Base-by-base conservation (phyloP, 225 moss, liverwort and hornwort species). In the Pleurozium schreberi region DNA sequence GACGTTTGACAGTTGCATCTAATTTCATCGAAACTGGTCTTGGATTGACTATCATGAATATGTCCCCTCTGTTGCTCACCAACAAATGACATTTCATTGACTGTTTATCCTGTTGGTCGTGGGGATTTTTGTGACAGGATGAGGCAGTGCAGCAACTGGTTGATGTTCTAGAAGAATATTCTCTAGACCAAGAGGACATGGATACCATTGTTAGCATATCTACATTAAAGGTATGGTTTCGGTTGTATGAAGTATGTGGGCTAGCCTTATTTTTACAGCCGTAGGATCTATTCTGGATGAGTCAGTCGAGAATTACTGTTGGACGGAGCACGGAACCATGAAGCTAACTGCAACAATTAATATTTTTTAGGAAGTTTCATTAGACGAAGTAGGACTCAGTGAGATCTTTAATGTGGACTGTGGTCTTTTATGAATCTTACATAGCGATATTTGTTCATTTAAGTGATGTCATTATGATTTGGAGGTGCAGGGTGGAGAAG, bases 151-250 rank as follows among this genome's bases (percentile, higher is more conserved):
- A 94, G 77, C 90, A 95, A 90, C 97, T 99, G 75, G 95, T 96
- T 17, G 92, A 93, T 57, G 57, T 95, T 64, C 95, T 99, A 86
- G 95, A 96, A 61, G 93, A 96, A 75, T 99, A 99, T 91, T 97
- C 97, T 75, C 91, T 97, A 43, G 96, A 95, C 31, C 99, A 99
- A 90, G 96, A 96, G 57, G 97, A 99, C 77, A 95, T 96, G 89
- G 96, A 99, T 50, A 94, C 95, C 14, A 92, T 99, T 85, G 93
- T 97, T 82, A 88, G 91, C 81, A 91, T 99, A 49, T 94, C 97
- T 83, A 93, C 95, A 68, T 94, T 99, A 67, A 94, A 96, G 95
- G 98, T 97, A 86, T 81, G 80, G 38, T 47, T 62, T 69, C 57
- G 57, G 49, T 80, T 71, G 49, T 82, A 63, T 90, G 57, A 76